Evolutionary conservation across 202 grass and related monocot species (phyloP), one percentile per base, ranked within the genome.

Genomic region (Tripidium arundinaceum): DNA sequence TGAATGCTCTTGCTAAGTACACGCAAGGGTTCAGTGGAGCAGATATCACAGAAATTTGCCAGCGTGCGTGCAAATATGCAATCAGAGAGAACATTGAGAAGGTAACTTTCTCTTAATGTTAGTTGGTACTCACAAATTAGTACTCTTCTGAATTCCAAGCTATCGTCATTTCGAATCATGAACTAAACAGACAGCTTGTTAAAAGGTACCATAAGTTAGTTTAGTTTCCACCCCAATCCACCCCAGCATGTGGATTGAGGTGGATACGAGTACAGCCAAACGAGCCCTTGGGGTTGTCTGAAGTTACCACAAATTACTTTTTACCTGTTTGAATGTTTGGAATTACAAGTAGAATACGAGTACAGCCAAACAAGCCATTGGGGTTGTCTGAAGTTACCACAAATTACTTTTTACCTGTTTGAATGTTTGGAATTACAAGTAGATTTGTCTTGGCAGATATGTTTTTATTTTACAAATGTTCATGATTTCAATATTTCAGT

Each of bases 61-160:
- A 97, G 27, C 91, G 94, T 71, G 85, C 94, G 22, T 92, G 89
- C 70, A 97, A 97, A 77, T 97, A 97, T 72, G 94, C 94, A 6
- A 97, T 97, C 6, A 92, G 94, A 74, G 94, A 97, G 79, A 94
- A 97, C 39, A 97, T 97, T 65, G 94, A 97, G 65, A 97, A 97
- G 89, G 94, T 97, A 87, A 57, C 11, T 18, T 75, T 5, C 39
- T 61, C 83, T 47, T 11, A 41, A 21, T 2, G 26, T 57, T 18
- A 26, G 57, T 27, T 61, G 57, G 4, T 27, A 61, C 25, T 60
- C 4, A 12, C 5, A 18, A 63, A 63, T 46, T 69, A 1, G 4
- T 36, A 19, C 21, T 61, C 0, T 57, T 10, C n/a, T 22, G 26
- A 39, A 34, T 5, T 21, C 7, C 36, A 50, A 24, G 12, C 65